These are phyloP conservation scores for Fistulinella cinereoalba DNA, from an alignment of 1,284 basidiomycete species.

Conservation along the genomic window DNA sequence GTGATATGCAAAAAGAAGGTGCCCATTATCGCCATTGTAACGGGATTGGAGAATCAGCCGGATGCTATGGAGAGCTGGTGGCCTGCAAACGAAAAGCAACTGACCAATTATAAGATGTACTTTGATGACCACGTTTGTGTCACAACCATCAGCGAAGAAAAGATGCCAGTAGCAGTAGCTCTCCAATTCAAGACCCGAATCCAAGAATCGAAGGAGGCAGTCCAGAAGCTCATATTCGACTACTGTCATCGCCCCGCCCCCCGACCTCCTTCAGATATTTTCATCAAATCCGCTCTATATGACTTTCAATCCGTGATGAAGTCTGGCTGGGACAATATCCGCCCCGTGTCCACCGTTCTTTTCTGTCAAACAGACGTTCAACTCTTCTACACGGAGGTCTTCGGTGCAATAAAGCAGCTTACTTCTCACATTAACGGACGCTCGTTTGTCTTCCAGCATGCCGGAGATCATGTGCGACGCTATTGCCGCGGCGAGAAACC, in stretches of 20 bases:
- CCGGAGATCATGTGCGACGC: slow-evolving; percentile 11
- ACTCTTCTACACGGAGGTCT: slow-evolving; percentile 15
- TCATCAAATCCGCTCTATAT: slow-evolving; percentile 26
- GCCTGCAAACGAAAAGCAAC: no score
- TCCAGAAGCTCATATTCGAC: slow-evolving; percentile 19
- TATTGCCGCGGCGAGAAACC: slow-evolving; percentile 17
- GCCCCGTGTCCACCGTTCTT: slow-evolving; percentile 15
- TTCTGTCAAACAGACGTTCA: slow-evolving; percentile 21
- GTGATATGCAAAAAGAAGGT: slow-evolving; percentile 30
- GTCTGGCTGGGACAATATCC: slow-evolving; percentile 27
- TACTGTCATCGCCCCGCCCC: slow-evolving; percentile 16
- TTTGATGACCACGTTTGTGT: slow-evolving; percentile 34
- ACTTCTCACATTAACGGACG: slow-evolving; percentile 27
- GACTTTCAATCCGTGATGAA: slow-evolving; percentile 27
- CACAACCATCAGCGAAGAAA: slow-evolving; percentile 28
- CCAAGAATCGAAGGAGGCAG: slow-evolving; percentile 14
- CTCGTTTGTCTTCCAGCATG: slow-evolving; percentile 23
- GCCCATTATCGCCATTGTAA: slow-evolving; percentile 30
- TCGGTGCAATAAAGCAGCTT: slow-evolving; percentile 22
- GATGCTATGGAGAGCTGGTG: no score
- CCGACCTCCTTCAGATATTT: slow-evolving; percentile 16
- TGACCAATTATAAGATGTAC: no score
- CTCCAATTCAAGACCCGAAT: slow-evolving; percentile 22
- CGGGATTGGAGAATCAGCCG: no score
- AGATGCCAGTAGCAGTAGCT: slow-evolving; percentile 5